Conservation (phyloP, 2,329 filamentous ascomycete species). For the Neurospora sp. region DNA sequence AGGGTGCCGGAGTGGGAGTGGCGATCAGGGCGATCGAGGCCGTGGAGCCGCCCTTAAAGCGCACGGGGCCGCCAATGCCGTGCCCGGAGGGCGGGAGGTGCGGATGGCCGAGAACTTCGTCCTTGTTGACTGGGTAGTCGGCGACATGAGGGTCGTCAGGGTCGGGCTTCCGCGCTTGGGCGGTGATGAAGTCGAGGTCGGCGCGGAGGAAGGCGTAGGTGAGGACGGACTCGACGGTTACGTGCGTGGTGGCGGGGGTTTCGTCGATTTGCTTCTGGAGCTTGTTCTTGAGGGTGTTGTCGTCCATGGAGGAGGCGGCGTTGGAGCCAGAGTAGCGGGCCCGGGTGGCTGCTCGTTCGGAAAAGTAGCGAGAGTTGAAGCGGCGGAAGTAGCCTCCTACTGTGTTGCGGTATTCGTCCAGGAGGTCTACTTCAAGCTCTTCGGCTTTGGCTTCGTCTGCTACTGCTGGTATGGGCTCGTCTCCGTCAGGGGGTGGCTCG, state of each 20-base stretch:
- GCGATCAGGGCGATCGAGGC: constrained; percentile 80
- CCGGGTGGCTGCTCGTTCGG: constrained; percentile 21
- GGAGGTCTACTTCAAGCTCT: constrained; percentile 59
- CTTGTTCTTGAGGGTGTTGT: background rate
- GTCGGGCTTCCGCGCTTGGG: constrained; percentile 75
- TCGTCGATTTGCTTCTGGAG: constrained; percentile 9
- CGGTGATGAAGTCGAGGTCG: constrained; percentile 87
- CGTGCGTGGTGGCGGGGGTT: constrained; percentile 25
- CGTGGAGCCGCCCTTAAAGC: constrained; percentile 91
- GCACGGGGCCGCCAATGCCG: constrained; percentile 61
- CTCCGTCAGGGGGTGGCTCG: constrained; percentile 27
- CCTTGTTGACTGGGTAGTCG: constrained; percentile 72
- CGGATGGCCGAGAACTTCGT: constrained; percentile 66
- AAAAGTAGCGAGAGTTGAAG: constrained; percentile 75
- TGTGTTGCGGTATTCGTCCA: constrained; percentile 69
- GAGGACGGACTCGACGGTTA: constrained; percentile 67
- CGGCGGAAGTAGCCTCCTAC: constrained; percentile 92
- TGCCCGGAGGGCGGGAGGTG: constrained; percentile 44
- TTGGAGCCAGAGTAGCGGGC: constrained; percentile 13
- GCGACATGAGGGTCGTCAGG: constrained; percentile 59
- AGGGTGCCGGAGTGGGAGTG: constrained; percentile 86
- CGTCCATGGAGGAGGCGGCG: background rate
- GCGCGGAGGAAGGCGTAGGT: constrained; percentile 90
- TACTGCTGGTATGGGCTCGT: constrained; percentile 37
- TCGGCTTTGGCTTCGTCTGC: constrained; percentile 50